Percentiles rank a stretch among this genome's conserved stretches.
Evolutionary conservation across 2,329 filamentous ascomycete species (phyloP).

Genomic region (Pyrenophora seminiperda): DNA sequence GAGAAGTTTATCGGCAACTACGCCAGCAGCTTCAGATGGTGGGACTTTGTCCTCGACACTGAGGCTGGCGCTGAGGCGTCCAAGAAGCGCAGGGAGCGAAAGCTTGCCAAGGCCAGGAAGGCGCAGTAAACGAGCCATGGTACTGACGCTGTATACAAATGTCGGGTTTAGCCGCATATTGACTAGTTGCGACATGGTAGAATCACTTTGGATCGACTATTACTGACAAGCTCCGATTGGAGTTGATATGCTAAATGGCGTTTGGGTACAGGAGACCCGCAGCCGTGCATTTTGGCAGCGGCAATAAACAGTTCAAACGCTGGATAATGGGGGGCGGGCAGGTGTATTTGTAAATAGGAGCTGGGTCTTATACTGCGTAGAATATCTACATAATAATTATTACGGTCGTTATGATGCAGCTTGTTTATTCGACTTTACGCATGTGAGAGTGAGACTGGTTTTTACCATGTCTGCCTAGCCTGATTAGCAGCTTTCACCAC

Average conservation of each 20-base stretch:
- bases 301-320: conserved; percentile 19
- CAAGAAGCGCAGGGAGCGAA: conserved; percentile 80
- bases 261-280: conserved; percentile 28
- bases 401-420: conserved; percentile 30
- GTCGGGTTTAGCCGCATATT: conserved; percentile 20
- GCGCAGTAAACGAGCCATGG: conserved; percentile 42
- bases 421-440: not conserved
- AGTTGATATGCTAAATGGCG: conserved; percentile 23
- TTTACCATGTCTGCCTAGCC: not conserved
- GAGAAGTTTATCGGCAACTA: conserved; percentile 99
- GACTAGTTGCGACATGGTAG: conserved; percentile 2
- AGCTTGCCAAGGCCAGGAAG: conserved; percentile 66
- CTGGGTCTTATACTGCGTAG: conserved; percentile 25
- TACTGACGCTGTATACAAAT: not conserved
- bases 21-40: conserved; percentile 97
- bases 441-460: not conserved
- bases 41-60: conserved; percentile 93
- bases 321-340: conserved; percentile 37
- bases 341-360: conserved; percentile 26
- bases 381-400: conserved; percentile 37
- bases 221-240: conserved; percentile 12
- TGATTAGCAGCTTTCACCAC: too few species aligned
- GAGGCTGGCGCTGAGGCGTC: conserved; percentile 88
- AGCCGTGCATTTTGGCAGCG: conserved; percentile 22
- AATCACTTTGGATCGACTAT: conserved; percentile 1